phyloP scores from a whole-genome alignment of 1,139 yeast genomes.

The Diutina neorugosa region DNA sequence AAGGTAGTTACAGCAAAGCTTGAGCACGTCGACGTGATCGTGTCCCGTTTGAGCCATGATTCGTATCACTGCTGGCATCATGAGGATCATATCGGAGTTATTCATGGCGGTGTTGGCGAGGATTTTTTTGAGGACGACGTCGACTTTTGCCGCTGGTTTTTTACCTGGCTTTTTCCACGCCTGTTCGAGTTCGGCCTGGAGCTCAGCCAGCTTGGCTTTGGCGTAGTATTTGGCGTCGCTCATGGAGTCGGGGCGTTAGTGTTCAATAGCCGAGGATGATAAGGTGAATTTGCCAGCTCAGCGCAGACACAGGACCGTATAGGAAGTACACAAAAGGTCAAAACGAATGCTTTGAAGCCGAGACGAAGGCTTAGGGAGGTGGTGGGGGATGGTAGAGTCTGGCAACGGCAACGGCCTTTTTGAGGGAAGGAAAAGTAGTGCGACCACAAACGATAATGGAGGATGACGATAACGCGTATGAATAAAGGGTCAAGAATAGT shows the following conservation, averaged over 20 bases:
- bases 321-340: neutral
- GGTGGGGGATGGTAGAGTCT: too few relatives aligned
- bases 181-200: conserved; percentile 42
- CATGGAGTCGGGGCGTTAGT: conserved; percentile 12
- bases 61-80: conserved; percentile 56
- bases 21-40: neutral
- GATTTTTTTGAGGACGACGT: conserved; percentile 58
- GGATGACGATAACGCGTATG: too few relatives aligned
- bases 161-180: conserved; percentile 36
- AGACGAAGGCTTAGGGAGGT: too few relatives aligned
- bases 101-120: conserved; percentile 79
- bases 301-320: neutral
- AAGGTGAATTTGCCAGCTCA: neutral
- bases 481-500: too few relatives aligned
- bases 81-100: conserved; percentile 57
- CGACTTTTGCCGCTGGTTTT: conserved; percentile 35
- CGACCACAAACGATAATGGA: too few relatives aligned
- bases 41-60: conserved; percentile 28
- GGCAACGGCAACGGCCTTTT: too few relatives aligned
- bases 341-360: too few relatives aligned
- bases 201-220: conserved; percentile 39
- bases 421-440: too few relatives aligned
- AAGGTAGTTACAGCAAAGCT: neutral
- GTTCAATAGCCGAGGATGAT: neutral
- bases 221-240: conserved; percentile 32